Evolutionary conservation across 2,329 filamentous ascomycete genomes (phyloP).

Genomic region (Arachnomyces sp.): DNA sequence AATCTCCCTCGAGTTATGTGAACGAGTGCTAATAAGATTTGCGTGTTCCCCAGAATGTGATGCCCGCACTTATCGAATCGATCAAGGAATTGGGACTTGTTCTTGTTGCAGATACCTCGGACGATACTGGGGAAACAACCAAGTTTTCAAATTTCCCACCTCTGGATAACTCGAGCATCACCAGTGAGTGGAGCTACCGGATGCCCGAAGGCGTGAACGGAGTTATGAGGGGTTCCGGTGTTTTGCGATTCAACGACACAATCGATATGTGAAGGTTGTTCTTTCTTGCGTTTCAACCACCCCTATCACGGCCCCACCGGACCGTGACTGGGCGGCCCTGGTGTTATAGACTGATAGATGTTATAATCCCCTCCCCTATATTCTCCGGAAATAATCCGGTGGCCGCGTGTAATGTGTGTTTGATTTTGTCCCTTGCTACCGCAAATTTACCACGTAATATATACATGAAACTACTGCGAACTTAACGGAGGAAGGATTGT

Average conservation of each 20-base stretch:
- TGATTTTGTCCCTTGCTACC: too few species aligned
- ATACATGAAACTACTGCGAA: too few species aligned
- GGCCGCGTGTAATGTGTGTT: too few species aligned
- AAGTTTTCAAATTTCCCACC: constrained; percentile 16
- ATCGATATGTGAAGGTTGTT: constrained; percentile 55
- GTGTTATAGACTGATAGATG: too few species aligned
- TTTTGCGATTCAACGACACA: constrained; percentile 86
- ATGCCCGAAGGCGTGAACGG: constrained; percentile 81
- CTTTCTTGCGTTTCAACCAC: neutral
- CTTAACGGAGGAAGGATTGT: too few species aligned
- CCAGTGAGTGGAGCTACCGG: constrained; percentile 36
- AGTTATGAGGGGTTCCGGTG: constrained; percentile 72
- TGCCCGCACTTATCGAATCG: constrained; percentile 81
- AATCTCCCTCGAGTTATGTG: neutral
- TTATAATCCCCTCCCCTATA: too few species aligned
- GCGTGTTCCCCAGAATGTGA: constrained; percentile 72
- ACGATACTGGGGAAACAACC: constrained; percentile 36
- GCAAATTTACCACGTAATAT: too few species aligned
- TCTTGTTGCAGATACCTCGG: constrained; percentile 78
- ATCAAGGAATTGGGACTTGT: constrained; percentile 93
- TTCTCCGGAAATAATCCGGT: too few species aligned
- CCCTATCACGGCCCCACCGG: neutral
- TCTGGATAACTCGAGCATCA: constrained; percentile 22
- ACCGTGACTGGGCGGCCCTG: too few species aligned
- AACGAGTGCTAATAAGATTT: constrained; percentile 13